These are phyloP conservation scores for Pythium grandisporangium DNA, from an alignment of 352 stramenopile genomes.

Conservation along the genomic window DNA sequence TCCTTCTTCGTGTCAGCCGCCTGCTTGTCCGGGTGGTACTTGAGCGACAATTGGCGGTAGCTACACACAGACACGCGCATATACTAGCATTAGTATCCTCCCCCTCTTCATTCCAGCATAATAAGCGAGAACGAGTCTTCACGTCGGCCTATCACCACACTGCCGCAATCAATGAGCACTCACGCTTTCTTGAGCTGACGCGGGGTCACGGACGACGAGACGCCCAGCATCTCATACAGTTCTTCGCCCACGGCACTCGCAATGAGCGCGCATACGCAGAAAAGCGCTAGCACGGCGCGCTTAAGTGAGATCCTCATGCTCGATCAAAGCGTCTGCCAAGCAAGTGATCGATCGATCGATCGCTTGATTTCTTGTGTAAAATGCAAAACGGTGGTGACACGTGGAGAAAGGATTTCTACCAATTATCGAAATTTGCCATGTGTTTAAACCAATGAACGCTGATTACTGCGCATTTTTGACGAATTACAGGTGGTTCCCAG, in stretches of 20 bases:
- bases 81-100: too few relatives aligned
- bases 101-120: neutral
- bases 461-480: too few relatives aligned
- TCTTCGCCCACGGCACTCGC: slow-evolving; percentile 34
- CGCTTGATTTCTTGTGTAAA: too few relatives aligned
- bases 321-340: too few relatives aligned
- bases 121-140: slow-evolving; percentile 3
- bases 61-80: slow-evolving; percentile 14
- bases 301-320: slow-evolving; percentile 4
- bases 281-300: slow-evolving; percentile 15
- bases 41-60: slow-evolving; percentile 90
- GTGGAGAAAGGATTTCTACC: too few relatives aligned
- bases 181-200: slow-evolving; percentile 70
- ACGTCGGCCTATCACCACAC: neutral
- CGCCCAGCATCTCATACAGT: slow-evolving; percentile 61
- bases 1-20: slow-evolving; percentile 45
- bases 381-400: too few relatives aligned
- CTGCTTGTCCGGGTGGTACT: slow-evolving; percentile 95
- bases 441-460: slow-evolving; percentile 5
- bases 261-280: slow-evolving; percentile 34
- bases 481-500: too few relatives aligned
- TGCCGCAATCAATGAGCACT: slow-evolving; percentile 3
- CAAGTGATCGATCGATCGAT: too few relatives aligned
- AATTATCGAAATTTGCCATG: slow-evolving; percentile 2
- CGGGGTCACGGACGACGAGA: slow-evolving; percentile 31